These are phyloP conservation scores for Mycena amicta DNA, from an alignment of 768 basidiomycete species.

Conservation along the genomic window DNA sequence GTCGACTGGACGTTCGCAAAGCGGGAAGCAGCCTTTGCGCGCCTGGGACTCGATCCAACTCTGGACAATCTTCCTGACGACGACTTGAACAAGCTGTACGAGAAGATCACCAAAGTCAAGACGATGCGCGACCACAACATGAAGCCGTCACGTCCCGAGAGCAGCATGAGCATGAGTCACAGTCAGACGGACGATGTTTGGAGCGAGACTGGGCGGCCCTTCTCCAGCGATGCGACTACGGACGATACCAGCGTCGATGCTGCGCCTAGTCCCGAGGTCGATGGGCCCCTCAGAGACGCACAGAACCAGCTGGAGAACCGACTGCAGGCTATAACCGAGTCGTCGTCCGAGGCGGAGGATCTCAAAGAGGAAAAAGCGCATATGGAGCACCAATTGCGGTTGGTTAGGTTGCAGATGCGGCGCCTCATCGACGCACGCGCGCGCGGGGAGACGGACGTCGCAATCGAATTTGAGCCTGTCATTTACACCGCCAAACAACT, in stretches of 20 bases:
- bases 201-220: slow-evolving; percentile 85
- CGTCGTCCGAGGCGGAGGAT: slow-evolving; percentile 75
- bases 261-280: slow-evolving; percentile 61
- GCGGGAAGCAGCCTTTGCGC: slow-evolving; percentile 88
- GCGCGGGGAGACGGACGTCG: slow-evolving; percentile 72
- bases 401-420: slow-evolving; percentile 82
- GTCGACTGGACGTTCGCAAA: slow-evolving; percentile 99
- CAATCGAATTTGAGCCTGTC: slow-evolving; percentile 72
- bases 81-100: slow-evolving; percentile 90
- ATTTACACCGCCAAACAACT: slow-evolving; percentile 84
- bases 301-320: slow-evolving; percentile 78
- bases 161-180: slow-evolving; percentile 53
- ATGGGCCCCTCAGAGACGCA: slow-evolving; percentile 66
- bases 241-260: slow-evolving; percentile 88
- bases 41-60: slow-evolving; percentile 84
- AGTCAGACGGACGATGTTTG: slow-evolving; percentile 86
- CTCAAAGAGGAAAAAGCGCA: slow-evolving; percentile 89
- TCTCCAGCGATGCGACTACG: slow-evolving; percentile 79
- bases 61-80: slow-evolving; percentile 93
- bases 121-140: slow-evolving; percentile 80
- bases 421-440: slow-evolving; percentile 76
- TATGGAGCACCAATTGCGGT: slow-evolving; percentile 84
- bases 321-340: slow-evolving; percentile 57
- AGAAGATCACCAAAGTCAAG: slow-evolving; percentile 93
- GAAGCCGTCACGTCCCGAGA: slow-evolving; percentile 79